Evolutionary conservation across 345 rosid species (phyloP).

Genomic region (Gossypium turneri): DNA sequence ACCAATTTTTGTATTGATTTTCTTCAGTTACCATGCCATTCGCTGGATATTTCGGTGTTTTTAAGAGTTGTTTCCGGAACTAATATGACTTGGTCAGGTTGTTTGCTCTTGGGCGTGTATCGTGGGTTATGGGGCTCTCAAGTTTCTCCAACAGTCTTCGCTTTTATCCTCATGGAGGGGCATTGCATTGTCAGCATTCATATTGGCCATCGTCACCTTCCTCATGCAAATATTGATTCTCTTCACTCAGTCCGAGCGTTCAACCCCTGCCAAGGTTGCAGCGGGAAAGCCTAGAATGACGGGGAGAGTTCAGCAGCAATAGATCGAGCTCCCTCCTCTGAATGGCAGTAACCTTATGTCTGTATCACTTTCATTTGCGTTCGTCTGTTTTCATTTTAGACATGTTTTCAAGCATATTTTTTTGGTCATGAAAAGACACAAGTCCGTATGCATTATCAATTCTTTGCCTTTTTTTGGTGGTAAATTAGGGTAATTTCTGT

Average conservation of each 20-base stretch:
- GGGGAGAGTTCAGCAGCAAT: slow-evolving; percentile 27
- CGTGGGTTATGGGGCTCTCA: slow-evolving; percentile 44
- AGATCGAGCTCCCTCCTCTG: slow-evolving; percentile 18
- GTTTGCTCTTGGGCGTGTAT: slow-evolving; percentile 56
- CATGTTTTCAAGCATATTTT: slow-evolving; percentile 4
- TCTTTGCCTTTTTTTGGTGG: slow-evolving; percentile 2
- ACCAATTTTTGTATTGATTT: neutral
- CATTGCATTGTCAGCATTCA: slow-evolving; percentile 40
- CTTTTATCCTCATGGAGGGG: slow-evolving; percentile 82
- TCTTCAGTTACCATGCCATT: neutral
- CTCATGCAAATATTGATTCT: slow-evolving; percentile 79
- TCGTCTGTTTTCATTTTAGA: neutral
- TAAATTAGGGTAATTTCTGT: slow-evolving; percentile 12
- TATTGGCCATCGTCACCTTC: slow-evolving; percentile 56
- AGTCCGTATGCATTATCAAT: slow-evolving; percentile 22
- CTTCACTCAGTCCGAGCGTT: slow-evolving; percentile 80
- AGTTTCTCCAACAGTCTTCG: slow-evolving; percentile 59
- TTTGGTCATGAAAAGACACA: neutral
- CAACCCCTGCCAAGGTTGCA: slow-evolving; percentile 67
- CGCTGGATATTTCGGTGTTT: neutral
- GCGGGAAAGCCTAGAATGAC: slow-evolving; percentile 47
- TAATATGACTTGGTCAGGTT: slow-evolving; percentile 45
- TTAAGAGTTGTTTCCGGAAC: neutral
- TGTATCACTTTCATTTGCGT: neutral
- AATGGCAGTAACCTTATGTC: neutral